These are phyloP conservation scores for Amanita polypyramis DNA, from an alignment of 768 basidiomycete species.

Conservation along the genomic window DNA sequence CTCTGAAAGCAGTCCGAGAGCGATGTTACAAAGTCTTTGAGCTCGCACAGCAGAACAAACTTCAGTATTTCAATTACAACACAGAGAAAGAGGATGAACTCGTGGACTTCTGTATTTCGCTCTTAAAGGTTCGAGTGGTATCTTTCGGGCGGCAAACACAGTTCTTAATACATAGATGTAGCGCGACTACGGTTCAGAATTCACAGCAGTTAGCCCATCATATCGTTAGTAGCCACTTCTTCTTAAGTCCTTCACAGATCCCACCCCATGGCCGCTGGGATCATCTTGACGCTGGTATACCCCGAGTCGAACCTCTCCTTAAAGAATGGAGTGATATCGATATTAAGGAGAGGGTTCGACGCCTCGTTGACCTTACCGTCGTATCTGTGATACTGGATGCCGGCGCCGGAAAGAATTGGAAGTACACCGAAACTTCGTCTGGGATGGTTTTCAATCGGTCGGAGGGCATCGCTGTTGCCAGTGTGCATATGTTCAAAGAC, in stretches of 20 bases:
- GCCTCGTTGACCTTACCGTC: slow-evolving; percentile 81
- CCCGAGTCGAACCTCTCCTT: slow-evolving; percentile 55
- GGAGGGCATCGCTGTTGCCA: slow-evolving; percentile 84
- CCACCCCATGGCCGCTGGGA: slow-evolving; percentile 86
- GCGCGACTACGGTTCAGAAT: slow-evolving; percentile 75
- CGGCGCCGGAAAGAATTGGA: slow-evolving; percentile 81
- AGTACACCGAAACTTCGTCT: slow-evolving; percentile 51
- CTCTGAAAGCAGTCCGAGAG: slow-evolving; percentile 83
- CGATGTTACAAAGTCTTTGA: slow-evolving; percentile 71
- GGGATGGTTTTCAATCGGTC: slow-evolving; percentile 50
- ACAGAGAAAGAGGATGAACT: slow-evolving; percentile 64
- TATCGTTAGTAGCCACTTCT: neutral
- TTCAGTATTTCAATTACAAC: slow-evolving; percentile 83
- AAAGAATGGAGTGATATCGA: slow-evolving; percentile 44
- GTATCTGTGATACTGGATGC: slow-evolving; percentile 93
- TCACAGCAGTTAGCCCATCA: slow-evolving; percentile 38
- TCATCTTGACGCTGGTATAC: slow-evolving; percentile 64
- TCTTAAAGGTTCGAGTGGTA: slow-evolving; percentile 55
- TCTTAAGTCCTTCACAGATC: slow-evolving; percentile 37
- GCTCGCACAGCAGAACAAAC: slow-evolving; percentile 62
- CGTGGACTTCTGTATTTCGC: slow-evolving; percentile 60
- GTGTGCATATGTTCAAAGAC: slow-evolving; percentile 76
- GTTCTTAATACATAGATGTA: slow-evolving; percentile 2
- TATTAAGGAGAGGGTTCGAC: slow-evolving; percentile 50
- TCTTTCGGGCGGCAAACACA: neutral